These are phyloP conservation scores for Elongisporangium senticosum DNA, from an alignment of 352 stramenopile species.

Conservation along the genomic window DNA sequence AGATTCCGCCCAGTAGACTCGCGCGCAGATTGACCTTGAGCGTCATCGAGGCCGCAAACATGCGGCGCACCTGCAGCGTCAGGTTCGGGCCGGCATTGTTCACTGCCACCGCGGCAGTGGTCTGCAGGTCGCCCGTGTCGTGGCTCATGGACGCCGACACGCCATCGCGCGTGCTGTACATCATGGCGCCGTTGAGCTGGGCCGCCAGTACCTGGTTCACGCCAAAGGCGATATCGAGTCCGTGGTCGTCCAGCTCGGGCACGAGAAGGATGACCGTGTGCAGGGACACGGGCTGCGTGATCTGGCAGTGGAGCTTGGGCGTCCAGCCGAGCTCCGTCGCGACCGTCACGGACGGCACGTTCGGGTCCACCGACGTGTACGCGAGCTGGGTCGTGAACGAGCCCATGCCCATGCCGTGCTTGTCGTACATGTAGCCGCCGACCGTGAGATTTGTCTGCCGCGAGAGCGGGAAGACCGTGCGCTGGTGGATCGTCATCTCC, in stretches of 20 bases:
- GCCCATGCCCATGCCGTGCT: slow-evolving; percentile 64
- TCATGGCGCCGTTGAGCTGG: slow-evolving; percentile 69
- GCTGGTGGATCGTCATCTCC: slow-evolving; percentile 83
- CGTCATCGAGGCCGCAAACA: slow-evolving; percentile 27
- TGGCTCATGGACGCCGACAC: slow-evolving; percentile 60
- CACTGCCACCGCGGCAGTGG: slow-evolving; percentile 39
- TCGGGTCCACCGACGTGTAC: slow-evolving; percentile 65
- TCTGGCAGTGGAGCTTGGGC: slow-evolving; percentile 68
- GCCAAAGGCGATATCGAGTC: slow-evolving; percentile 64
- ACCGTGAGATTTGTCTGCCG: slow-evolving; percentile 54
- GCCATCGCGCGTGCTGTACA: slow-evolving; percentile 75
- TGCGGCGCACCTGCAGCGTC: slow-evolving; percentile 46
- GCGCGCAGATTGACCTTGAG: slow-evolving; percentile 51
- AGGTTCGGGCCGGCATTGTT: slow-evolving; percentile 43
- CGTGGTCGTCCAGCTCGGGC: slow-evolving; percentile 64
- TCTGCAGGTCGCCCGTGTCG: slow-evolving; percentile 32
- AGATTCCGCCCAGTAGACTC: slow-evolving; percentile 40
- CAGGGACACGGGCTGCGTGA: slow-evolving; percentile 67
- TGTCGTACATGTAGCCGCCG: slow-evolving; percentile 82
- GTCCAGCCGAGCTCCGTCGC: slow-evolving; percentile 71
- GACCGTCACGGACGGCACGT: slow-evolving; percentile 48
- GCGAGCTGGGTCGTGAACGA: slow-evolving; percentile 58
- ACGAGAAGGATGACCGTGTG: slow-evolving; percentile 71
- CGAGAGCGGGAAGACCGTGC: slow-evolving; percentile 57
- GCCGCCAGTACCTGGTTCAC: slow-evolving; percentile 59